phyloP scores from a whole-genome alignment of 2,329 filamentous ascomycete species.

The Ascochyta clinopodiicola region DNA sequence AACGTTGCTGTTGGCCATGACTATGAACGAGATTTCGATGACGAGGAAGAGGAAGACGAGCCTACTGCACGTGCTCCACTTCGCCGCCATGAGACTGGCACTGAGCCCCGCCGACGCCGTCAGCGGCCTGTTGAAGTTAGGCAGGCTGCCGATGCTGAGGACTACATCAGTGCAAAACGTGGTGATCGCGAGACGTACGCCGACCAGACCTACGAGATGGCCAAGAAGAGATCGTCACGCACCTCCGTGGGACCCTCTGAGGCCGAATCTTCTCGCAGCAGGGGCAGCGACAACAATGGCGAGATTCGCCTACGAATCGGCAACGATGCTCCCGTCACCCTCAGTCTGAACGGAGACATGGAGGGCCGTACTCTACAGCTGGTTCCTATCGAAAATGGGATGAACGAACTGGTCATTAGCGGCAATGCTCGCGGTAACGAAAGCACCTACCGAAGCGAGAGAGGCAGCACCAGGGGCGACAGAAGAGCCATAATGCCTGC shows the following conservation, averaged over 20 bases:
- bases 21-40: constrained; percentile 22
- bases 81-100: constrained; percentile 35
- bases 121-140: constrained; percentile 28
- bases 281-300: constrained; percentile 38
- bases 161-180: constrained; percentile 40
- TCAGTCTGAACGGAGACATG: constrained; percentile 48
- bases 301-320: constrained; percentile 48
- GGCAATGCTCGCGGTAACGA: constrained; percentile 32
- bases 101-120: constrained; percentile 25
- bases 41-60: constrained; percentile 24
- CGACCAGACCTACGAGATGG: constrained; percentile 39
- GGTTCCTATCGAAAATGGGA: constrained; percentile 41
- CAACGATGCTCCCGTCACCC: constrained; percentile 39
- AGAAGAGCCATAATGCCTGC: constrained; percentile 27
- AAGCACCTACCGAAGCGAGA: constrained; percentile 36
- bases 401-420: constrained; percentile 47
- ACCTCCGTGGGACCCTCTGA: constrained; percentile 38
- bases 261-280: constrained; percentile 35
- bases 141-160: constrained; percentile 31
- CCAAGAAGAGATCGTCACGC: constrained; percentile 35
- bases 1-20: constrained; percentile 4
- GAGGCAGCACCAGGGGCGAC: constrained; percentile 31
- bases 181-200: constrained; percentile 35
- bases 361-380: constrained; percentile 47
- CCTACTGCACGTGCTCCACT: constrained; percentile 13